Evolutionary conservation across 129 eudicot species (phyloP), one percentile per base, ranked within the genome.

Genomic region (Centaurea solstitialis): DNA sequence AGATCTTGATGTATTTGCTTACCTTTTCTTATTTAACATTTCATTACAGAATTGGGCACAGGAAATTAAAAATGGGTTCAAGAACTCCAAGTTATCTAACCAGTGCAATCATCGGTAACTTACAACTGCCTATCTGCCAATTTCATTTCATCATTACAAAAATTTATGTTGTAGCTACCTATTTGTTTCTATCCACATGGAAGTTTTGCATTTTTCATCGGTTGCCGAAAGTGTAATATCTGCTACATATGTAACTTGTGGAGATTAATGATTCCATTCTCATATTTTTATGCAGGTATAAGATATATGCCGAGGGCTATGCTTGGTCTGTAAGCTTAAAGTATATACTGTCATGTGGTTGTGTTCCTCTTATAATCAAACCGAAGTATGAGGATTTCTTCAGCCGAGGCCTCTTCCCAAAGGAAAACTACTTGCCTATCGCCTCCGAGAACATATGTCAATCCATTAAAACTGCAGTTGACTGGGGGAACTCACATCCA

Each of bases 261-360:
- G 22, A 57, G 23, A 57, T 57, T 57, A 57, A 57, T n/a, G 65
- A 57, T 57, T 57, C 22, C 1, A 57, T 57, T 57, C 21, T 57
- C 28, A 80, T 57, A 57, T 74, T 41, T 15, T 78, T 64, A 17
- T 80, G 87, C 87, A 93, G 98, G 81, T 93, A 90, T 83, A 93
- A 93, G 90, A 93, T 93, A 64, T 93, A 93, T 57, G 98, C 98
- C 4, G 98, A 93, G 82, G 98, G 98, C 11, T 93, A 89, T 82
- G 98, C 98, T 81, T 93, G 98, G 98, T 93, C 98, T 5, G 96
- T 93, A 77, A 93, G 98, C 81, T 85, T 93, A 83, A 93, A 93
- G 76, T 93, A 93, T 64, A 93, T 93, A 17, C 78, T 93, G 73
- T 76, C 98, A 68, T 93, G 98, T 76, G 98, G 98, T 45, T 75